Percentiles rank a stretch among this genome's conserved stretches.
phyloP scores from a whole-genome alignment of 768 basidiomycete genomes.

The Phanerochaete sordida region DNA sequence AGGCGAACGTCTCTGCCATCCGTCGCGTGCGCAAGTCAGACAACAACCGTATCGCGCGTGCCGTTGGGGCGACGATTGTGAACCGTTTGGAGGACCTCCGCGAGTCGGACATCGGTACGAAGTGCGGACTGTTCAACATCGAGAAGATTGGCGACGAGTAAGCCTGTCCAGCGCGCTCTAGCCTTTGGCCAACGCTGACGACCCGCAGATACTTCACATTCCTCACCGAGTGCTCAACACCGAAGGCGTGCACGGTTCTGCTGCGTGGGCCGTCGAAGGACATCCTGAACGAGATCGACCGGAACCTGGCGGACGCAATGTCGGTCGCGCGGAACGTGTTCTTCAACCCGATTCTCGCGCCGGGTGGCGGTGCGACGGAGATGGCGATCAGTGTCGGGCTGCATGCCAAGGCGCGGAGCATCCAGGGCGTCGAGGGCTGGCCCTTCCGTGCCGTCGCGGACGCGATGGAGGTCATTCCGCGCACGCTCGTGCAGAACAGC shows the following conservation, averaged over 20 bases:
- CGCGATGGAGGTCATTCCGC: constrained; percentile 95
- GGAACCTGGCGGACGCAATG: constrained; percentile 97
- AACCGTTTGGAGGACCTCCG: constrained; percentile 94
- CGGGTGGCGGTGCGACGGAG: constrained; percentile 96
- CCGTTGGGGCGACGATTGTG: constrained; percentile 93
- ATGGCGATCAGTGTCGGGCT: constrained; percentile 95
- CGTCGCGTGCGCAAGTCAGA: constrained; percentile 98
- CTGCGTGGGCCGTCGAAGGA: constrained; percentile 98
- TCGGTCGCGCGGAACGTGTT: constrained; percentile 95
- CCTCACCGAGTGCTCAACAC: constrained; percentile 84
- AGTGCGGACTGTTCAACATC: constrained; percentile 94
- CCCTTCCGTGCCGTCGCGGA: constrained; percentile 92
- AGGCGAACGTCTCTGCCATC: constrained; percentile 86
- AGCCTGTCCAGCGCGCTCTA: constrained; percentile 13
- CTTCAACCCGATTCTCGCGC: constrained; percentile 91
- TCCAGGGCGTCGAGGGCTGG: constrained; percentile 88
- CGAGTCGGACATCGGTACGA: constrained; percentile 86
- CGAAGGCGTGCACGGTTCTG: constrained; percentile 97
- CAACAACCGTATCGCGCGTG: constrained; percentile 97
- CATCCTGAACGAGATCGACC: constrained; percentile 96
- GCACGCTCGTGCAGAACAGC: constrained; percentile 91
- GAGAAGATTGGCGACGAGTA: constrained; percentile 97
- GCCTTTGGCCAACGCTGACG: not conserved
- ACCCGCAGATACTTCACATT: constrained; percentile 86
- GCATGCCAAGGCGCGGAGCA: constrained; percentile 70